Base-by-base conservation (phyloP, 1,139 yeast species). In the Debaryomyces robertsiae region DNA sequence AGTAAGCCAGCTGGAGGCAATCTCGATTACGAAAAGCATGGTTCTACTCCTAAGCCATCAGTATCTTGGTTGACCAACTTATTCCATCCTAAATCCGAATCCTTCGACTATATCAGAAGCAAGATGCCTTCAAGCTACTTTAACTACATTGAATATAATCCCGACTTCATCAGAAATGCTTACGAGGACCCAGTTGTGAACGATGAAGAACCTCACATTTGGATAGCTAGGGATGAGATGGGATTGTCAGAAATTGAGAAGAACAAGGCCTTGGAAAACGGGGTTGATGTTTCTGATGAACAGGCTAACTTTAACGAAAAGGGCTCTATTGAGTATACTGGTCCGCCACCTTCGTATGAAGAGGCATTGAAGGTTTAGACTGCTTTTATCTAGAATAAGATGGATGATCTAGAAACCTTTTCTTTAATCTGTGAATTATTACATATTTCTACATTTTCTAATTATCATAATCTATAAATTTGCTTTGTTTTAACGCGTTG, bases 191-290 rank as follows among this genome's bases (percentile, higher is more conserved):
- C 91, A 15, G 76, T 75, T 41, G 81, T 84, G 27, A 67, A 66
- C 17, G 83, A 79, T 32, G 73, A 70, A 24, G 82, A 77, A 49
- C 88, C 89, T 11, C 77, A 77, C 33, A 70, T 84, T 39, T 85
- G 94, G 94, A 68, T 83, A 47, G 81, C 85, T 31, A 71, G 64
- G 46, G 94, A 85, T 60, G 75, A 79, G 19, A 66, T 84, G 77
- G 93, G 93, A 15, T 72, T 85, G 33, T 78, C 88, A 3, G 75
- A 72, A 42, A 73, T 75, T 44, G 82, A 81, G 57, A 81, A 81
- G 54, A 70, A 69, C 35, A 75, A 78, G 51, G 78, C 88, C n/a
- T 57, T 67, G 25, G 81, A 75, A 33, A 65, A 74, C 32, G 76
- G 74, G 18, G 80, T 83, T 30, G 76, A 77, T 43, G 82, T 82